These are phyloP conservation scores for Cryptosporidium sp. DNA, from an alignment of 169 alveolate genomes.

Conservation along the genomic window DNA sequence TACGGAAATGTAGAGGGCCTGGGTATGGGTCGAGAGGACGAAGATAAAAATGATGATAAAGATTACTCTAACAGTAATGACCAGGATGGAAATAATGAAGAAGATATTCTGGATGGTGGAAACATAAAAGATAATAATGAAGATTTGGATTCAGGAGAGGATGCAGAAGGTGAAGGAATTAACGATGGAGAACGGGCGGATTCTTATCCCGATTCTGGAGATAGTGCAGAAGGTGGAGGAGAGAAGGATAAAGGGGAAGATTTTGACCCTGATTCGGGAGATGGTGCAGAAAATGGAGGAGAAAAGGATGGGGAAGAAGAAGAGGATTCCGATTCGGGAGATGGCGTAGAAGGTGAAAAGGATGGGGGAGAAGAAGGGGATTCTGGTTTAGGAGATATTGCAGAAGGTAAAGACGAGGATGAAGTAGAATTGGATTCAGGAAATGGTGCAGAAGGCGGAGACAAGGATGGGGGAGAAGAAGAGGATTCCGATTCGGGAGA, in stretches of 20 bases:
- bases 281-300: neutral
- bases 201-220: neutral
- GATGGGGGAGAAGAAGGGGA: conserved; percentile 10
- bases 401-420: neutral
- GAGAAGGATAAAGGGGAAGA: neutral
- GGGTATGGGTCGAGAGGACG: neutral
- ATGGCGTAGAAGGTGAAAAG: neutral
- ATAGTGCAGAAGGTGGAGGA: neutral
- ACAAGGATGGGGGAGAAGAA: neutral
- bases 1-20: neutral
- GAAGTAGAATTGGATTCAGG: neutral
- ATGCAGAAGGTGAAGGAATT: neutral
- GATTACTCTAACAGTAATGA: neutral
- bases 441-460: neutral
- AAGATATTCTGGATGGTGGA: neutral
- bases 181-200: neutral
- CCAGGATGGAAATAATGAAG: neutral
- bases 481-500: neutral
- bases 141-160: neutral
- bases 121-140: neutral
- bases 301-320: neutral
- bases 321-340: neutral
- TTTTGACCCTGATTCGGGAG: too few species aligned
- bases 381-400: neutral
- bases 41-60: neutral